Conservation (phyloP, 495 filamentous ascomycete genomes). For the Polyplosphaeria fusca region DNA sequence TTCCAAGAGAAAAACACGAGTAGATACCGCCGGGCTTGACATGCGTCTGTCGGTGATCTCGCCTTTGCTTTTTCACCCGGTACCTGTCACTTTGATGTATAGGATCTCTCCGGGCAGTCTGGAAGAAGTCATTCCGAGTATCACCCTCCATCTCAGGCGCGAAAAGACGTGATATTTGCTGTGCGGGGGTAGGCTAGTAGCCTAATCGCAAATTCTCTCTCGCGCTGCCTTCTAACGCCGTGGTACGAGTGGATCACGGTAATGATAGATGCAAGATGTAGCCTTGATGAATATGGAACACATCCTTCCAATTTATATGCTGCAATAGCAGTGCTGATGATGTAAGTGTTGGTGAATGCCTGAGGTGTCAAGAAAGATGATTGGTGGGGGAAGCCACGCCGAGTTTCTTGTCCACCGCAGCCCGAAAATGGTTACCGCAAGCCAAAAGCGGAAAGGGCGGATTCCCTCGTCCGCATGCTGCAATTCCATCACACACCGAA, state of each 20-base stretch:
- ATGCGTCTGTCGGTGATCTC: not conserved
- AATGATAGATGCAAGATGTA: not conserved
- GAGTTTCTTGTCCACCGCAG: not conserved
- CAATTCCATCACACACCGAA: no score
- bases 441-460: no score
- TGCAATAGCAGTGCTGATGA: not conserved
- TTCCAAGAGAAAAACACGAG: constrained; percentile 13
- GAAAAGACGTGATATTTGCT: not conserved
- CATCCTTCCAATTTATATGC: not conserved
- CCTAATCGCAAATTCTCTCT: not conserved
- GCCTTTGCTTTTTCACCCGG: not conserved
- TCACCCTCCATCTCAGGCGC: not conserved
- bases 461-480: no score
- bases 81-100: not conserved
- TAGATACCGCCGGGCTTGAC: not conserved
- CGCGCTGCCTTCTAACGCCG: not conserved
- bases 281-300: not conserved
- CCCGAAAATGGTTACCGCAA: not conserved
- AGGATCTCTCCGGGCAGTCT: not conserved
- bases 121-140: not conserved
- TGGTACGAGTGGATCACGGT: not conserved
- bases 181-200: not conserved
- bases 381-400: not conserved
- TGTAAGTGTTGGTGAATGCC: constrained; percentile 2
- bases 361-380: constrained; percentile 12